Evolutionary conservation across 164 flowering plant species (phyloP).

Genomic region (Vitis riparia): DNA sequence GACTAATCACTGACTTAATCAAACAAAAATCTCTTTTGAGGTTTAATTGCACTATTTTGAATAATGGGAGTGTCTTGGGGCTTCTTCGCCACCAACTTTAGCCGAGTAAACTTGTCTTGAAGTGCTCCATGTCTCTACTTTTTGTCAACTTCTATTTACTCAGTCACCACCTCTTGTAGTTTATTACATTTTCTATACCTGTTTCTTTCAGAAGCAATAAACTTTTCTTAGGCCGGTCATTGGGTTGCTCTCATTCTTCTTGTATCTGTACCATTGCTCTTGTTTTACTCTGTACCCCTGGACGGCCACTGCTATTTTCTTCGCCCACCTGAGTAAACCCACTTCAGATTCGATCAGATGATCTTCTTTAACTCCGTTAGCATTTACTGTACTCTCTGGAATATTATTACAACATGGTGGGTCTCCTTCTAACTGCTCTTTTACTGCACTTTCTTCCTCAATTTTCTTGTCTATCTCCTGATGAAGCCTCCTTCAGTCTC

Average conservation of each 20-base stretch:
- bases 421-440: neutral
- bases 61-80: neutral
- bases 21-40: too few relatives aligned
- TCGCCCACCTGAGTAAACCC: neutral
- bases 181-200: neutral
- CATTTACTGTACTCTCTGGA: neutral
- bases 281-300: slow-evolving; percentile 2
- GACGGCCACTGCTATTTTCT: slow-evolving; percentile 6
- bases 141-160: slow-evolving; percentile 9
- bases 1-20: too few relatives aligned
- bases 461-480: slow-evolving; percentile 1
- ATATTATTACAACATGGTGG: slow-evolving; percentile 1
- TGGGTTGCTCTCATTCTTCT: slow-evolving; percentile 4
- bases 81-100: neutral
- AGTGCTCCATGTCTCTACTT: neutral
- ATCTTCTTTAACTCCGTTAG: neutral
- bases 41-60: neutral
- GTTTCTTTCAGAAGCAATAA: neutral
- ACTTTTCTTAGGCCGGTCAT: slow-evolving; percentile 10
- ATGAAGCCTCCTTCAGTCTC: neutral
- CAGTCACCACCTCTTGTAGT: neutral
- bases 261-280: slow-evolving; percentile 3
- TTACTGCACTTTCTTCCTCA: slow-evolving; percentile 2
- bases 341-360: neutral
- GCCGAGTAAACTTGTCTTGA: neutral